phyloP scores from a whole-genome alignment of 257 asterid genomes.

The Plantago ovata region DNA sequence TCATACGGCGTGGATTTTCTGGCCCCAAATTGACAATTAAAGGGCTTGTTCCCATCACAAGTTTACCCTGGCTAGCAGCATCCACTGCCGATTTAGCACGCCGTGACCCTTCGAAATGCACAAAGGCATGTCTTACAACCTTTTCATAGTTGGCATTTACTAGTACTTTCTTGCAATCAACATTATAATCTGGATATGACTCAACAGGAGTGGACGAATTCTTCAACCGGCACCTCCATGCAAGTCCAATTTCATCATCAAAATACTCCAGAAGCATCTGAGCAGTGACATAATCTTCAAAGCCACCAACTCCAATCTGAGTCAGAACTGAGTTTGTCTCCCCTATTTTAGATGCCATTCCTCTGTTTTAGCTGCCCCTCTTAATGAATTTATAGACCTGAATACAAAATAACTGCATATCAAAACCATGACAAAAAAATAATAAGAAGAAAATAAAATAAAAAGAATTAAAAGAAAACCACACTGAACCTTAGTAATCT shows the following conservation, averaged over 20 bases:
- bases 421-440: too few species aligned
- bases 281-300: slow-evolving; percentile 52
- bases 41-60: slow-evolving; percentile 31
- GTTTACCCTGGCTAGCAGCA: slow-evolving; percentile 55
- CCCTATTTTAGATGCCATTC: slow-evolving; percentile 47
- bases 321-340: slow-evolving; percentile 47
- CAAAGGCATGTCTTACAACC: slow-evolving; percentile 81
- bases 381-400: neutral
- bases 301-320: slow-evolving; percentile 85
- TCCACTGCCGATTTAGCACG: slow-evolving; percentile 50
- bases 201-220: slow-evolving; percentile 88
- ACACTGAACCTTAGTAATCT: too few species aligned
- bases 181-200: slow-evolving; percentile 55
- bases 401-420: too few species aligned
- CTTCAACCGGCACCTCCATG: slow-evolving; percentile 88
- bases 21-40: slow-evolving; percentile 78
- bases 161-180: slow-evolving; percentile 30
- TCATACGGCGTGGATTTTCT: slow-evolving; percentile 54
- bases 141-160: slow-evolving; percentile 43
- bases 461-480: too few species aligned
- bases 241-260: slow-evolving; percentile 58
- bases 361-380: neutral
- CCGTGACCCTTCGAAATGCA: slow-evolving; percentile 64
- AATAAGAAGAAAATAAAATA: too few species aligned
- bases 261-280: slow-evolving; percentile 52